These are phyloP conservation scores for Penicillium steckii DNA, from an alignment of 495 filamentous ascomycete genomes.

Conservation along the genomic window DNA sequence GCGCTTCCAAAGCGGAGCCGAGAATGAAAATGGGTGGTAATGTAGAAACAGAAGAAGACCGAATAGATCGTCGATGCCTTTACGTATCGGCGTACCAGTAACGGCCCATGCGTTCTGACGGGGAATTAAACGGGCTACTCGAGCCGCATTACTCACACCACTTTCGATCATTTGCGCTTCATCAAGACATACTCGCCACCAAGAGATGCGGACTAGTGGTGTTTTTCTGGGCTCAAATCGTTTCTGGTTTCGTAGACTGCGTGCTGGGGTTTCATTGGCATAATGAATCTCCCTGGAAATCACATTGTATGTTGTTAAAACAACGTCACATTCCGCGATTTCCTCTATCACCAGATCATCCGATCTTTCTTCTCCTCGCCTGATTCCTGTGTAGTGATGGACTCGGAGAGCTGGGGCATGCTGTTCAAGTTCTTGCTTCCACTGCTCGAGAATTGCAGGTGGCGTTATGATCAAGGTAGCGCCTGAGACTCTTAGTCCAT, in stretches of 20 bases:
- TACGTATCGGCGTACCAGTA: slow-evolving; percentile 87
- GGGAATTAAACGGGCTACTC: slow-evolving; percentile 75
- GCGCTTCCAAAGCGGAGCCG: slow-evolving; percentile 61
- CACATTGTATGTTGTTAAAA: slow-evolving; percentile 83
- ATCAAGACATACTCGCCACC: slow-evolving; percentile 93
- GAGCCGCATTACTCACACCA: slow-evolving; percentile 79
- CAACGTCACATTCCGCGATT: slow-evolving; percentile 63
- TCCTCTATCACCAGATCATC: slow-evolving; percentile 48
- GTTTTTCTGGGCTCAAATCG: slow-evolving; percentile 67
- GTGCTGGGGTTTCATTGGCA: slow-evolving; percentile 59
- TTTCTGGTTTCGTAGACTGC: slow-evolving; percentile 64
- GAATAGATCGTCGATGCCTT: slow-evolving; percentile 64
- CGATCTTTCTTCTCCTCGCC: slow-evolving; percentile 35
- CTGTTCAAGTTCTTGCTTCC: slow-evolving; percentile 72
- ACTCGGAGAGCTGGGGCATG: slow-evolving; percentile 65
- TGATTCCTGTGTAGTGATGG: slow-evolving; percentile 50
- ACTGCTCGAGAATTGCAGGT: slow-evolving; percentile 77
- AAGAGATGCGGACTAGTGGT: slow-evolving; percentile 74
- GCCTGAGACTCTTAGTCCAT: slow-evolving; percentile 33
- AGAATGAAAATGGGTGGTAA: slow-evolving; percentile 69
- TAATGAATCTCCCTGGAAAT: slow-evolving; percentile 77
- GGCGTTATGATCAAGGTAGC: slow-evolving; percentile 90
- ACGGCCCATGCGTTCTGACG: slow-evolving; percentile 87
- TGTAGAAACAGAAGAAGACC: slow-evolving; percentile 79
- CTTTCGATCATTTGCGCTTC: slow-evolving; percentile 96